Evolutionary conservation across 1,139 yeast species (phyloP), one percentile per base, ranked within the genome.

Genomic region (Suhomyces taliae): DNA sequence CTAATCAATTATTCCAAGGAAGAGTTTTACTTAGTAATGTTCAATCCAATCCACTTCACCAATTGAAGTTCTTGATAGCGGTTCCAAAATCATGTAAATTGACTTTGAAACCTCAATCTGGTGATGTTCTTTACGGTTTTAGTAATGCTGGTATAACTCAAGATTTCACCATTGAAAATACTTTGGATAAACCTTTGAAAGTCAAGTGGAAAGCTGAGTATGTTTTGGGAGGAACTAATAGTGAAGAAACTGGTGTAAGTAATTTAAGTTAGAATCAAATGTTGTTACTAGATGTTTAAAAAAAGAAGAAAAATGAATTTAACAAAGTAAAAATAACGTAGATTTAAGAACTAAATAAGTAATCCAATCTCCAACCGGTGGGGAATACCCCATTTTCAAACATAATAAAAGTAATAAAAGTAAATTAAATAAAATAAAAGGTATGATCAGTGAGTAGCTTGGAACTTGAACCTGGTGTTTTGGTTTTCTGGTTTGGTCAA

Each of bases 161-260:
- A 64, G 71, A 67, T 29, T 78, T 85, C 48, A 62, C 66, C n/a
- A 76, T 91, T 50, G 82, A 78, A 43, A 81, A 83, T 57, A 77
- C 82, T 4, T 55, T 62, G 3, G 62, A 64, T 43, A 72, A 72
- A 53, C 66, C 78, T 24, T 74, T 89, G 56, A 90, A 89, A 67
- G 74, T 91, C 49, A 87, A 90, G 64, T 91, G 95, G 95, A 89
- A 87, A 64, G 78, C 82, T 31, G 80, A 81, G 50, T 90, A 83
- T 61, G 59, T 59, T 12, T 60, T 76, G 7, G 78, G 77, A 45
- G 83, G 82, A 11, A 60, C 66, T 12, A 63, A 65, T 10, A 66
- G 66, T 34, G 85, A 79, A 58, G 87, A 82, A 53, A 74, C 82
- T 12, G 88, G 89, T 12, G 82, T 85, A 19, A 64, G 67, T 45